Conservation (phyloP, 768 basidiomycete species). For the Boletus reticuloceps region DNA sequence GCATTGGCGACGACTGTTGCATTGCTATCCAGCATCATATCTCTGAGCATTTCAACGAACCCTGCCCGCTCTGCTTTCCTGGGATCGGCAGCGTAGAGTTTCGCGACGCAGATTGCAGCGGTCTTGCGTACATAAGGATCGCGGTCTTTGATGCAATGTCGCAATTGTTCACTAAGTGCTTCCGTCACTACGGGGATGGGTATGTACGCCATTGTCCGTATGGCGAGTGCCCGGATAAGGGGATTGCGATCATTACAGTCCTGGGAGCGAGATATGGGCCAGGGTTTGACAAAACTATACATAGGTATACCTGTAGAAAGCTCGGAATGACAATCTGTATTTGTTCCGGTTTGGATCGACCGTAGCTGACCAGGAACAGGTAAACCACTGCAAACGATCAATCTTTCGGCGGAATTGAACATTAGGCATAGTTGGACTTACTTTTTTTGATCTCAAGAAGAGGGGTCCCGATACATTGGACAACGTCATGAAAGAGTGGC, state of each 20-base stretch:
- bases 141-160: conserved; percentile 88
- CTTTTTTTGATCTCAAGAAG: conserved; percentile 99
- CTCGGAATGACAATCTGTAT: conserved; percentile 89
- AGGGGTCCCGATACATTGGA: conserved; percentile 93
- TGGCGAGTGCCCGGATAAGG: conserved; percentile 92
- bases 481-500: conserved; percentile 90
- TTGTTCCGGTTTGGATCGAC: conserved; percentile 89
- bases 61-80: conserved; percentile 84
- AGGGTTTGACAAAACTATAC: conserved; percentile 2
- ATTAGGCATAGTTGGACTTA: conserved; percentile 38
- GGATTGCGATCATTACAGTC: conserved; percentile 97
- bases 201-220: conserved; percentile 99
- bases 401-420: neutral
- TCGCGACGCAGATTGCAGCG: conserved; percentile 95
- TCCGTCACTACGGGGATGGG: conserved; percentile 87
- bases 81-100: conserved; percentile 87
- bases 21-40: conserved; percentile 89
- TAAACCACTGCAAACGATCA: conserved; percentile 75
- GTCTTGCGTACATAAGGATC: conserved; percentile 99
- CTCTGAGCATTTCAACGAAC: conserved; percentile 88
- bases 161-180: conserved; percentile 82
- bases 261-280: conserved; percentile 41
- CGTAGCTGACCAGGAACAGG: conserved; percentile 96
- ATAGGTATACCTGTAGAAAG: conserved; percentile 70
- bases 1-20: conserved; percentile 98